Conservation (phyloP, 2,329 filamentous ascomycete species). For the Leptographium radiaticola region DNA sequence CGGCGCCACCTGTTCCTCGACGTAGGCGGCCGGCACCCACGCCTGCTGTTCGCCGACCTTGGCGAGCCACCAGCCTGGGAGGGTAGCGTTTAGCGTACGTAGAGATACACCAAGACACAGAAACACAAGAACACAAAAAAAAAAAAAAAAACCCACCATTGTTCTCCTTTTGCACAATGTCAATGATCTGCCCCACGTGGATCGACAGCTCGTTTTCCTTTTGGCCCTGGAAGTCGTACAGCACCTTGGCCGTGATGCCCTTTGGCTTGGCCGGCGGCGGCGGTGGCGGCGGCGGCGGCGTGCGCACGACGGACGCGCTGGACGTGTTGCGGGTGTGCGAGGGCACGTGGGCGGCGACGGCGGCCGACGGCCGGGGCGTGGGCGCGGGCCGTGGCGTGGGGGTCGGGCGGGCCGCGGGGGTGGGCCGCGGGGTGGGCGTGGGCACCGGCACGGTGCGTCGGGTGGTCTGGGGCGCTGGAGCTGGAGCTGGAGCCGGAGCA, state of each 20-base stretch:
- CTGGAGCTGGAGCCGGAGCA: slow-evolving; percentile 12
- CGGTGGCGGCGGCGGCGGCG: slow-evolving; percentile 54
- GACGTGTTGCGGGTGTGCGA: slow-evolving; percentile 43
- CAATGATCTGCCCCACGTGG: slow-evolving; percentile 64
- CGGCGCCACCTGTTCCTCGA: slow-evolving; percentile 67
- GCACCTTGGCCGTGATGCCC: slow-evolving; percentile 73
- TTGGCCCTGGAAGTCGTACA: slow-evolving; percentile 85
- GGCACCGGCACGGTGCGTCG: not conserved
- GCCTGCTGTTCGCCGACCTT: slow-evolving; percentile 63
- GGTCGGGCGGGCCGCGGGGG: slow-evolving; percentile 4
- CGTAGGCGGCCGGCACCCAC: slow-evolving; percentile 89
- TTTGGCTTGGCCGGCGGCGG: slow-evolving; percentile 51
- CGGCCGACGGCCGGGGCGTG: slow-evolving; percentile 9
- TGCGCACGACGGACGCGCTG: slow-evolving; percentile 35
- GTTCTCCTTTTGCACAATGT: slow-evolving; percentile 86
- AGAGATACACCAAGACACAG: slow-evolving; percentile 14
- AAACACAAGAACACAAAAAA: not conserved
- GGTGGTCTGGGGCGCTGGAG: slow-evolving; percentile 16
- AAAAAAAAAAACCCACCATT: slow-evolving; percentile 50
- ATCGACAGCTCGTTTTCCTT: slow-evolving; percentile 77
- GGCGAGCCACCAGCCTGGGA: slow-evolving; percentile 85
- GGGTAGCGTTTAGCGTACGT: not conserved
- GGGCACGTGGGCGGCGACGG: slow-evolving; percentile 26
- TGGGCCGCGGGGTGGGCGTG: not conserved
- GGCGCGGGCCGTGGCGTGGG: slow-evolving; percentile 12